Evolutionary conservation across 306 rosid species (phyloP).

Genomic region (Datisca glomerata): DNA sequence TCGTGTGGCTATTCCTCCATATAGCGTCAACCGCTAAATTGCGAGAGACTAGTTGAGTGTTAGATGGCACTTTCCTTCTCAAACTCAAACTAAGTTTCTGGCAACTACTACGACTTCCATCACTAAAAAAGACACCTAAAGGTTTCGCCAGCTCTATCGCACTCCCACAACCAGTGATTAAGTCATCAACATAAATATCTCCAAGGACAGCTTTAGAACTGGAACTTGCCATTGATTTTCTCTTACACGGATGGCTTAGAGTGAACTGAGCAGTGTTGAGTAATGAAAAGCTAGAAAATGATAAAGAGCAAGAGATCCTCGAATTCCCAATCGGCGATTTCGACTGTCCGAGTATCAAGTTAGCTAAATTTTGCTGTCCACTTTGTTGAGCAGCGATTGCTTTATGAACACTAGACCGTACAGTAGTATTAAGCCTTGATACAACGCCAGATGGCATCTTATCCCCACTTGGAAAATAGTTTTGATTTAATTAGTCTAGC

Average conservation of each 20-base stretch:
- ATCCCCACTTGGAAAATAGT: slow-evolving; percentile 24
- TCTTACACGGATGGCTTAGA: slow-evolving; percentile 9
- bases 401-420: slow-evolving; percentile 25
- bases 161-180: slow-evolving; percentile 27
- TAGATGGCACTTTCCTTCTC: slow-evolving; percentile 32
- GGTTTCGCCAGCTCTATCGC: slow-evolving; percentile 37
- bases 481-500: slow-evolving; percentile 15
- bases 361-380: slow-evolving; percentile 13
- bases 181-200: slow-evolving; percentile 47
- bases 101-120: slow-evolving; percentile 21
- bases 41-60: slow-evolving; percentile 20
- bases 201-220: slow-evolving; percentile 54
- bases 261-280: slow-evolving; percentile 5
- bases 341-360: slow-evolving; percentile 16
- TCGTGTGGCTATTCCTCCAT: slow-evolving; percentile 20
- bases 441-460: slow-evolving; percentile 50
- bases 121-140: slow-evolving; percentile 35
- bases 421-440: slow-evolving; percentile 39
- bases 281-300: slow-evolving; percentile 22
- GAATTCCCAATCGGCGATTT: slow-evolving; percentile 23
- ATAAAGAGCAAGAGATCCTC: slow-evolving; percentile 21
- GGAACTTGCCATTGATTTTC: slow-evolving; percentile 53
- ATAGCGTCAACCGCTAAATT: slow-evolving; percentile 14
- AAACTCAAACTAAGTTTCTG: slow-evolving; percentile 33
- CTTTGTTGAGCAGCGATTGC: slow-evolving; percentile 21